Evolutionary conservation across 208 protist genomes (phyloP).

Genomic region (Leishmania braziliensis): DNA sequence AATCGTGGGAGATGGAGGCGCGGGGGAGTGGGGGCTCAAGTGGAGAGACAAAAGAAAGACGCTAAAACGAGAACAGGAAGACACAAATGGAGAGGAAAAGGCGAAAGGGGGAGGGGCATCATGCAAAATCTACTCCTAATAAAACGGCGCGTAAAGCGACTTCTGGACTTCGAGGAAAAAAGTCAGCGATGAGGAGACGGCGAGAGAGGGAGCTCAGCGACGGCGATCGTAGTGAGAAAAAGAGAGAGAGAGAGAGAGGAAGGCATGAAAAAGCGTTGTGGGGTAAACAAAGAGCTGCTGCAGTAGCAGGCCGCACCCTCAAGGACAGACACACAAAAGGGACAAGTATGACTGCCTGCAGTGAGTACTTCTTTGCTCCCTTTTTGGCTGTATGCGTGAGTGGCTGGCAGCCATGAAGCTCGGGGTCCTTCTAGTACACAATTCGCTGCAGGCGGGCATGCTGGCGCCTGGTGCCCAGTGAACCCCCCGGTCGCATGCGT

Average conservation of each 20-base stretch:
- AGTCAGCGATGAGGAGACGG: not conserved
- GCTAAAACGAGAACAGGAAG: not conserved
- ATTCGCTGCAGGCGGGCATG: slow-evolving; percentile 1
- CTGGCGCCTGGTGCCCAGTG: slow-evolving; percentile 3
- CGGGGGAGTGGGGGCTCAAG: not conserved
- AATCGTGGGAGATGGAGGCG: not conserved
- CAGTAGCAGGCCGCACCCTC: not conserved
- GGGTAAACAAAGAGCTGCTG: not conserved
- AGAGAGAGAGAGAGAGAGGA: not conserved
- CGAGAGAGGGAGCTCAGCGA: not conserved
- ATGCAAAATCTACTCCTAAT: not conserved
- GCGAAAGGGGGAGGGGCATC: not conserved
- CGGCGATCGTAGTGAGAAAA: not conserved
- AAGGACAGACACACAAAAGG: slow-evolving; percentile 7
- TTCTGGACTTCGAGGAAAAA: not conserved
- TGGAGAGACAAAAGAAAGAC: not conserved
- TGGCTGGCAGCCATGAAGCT: not conserved
- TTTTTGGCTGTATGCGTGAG: not conserved
- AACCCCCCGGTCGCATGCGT: slow-evolving; percentile 6
- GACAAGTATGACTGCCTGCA: not conserved
- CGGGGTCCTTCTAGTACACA: slow-evolving; percentile 4
- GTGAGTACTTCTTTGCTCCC: too few species aligned
- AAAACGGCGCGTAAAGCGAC: not conserved
- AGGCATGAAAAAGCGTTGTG: not conserved
- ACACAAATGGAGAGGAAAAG: not conserved